Evolutionary conservation across 2,329 filamentous ascomycete species (phyloP), one percentile per base, ranked within the genome.

Genomic region (Grosmannia clavigera): DNA sequence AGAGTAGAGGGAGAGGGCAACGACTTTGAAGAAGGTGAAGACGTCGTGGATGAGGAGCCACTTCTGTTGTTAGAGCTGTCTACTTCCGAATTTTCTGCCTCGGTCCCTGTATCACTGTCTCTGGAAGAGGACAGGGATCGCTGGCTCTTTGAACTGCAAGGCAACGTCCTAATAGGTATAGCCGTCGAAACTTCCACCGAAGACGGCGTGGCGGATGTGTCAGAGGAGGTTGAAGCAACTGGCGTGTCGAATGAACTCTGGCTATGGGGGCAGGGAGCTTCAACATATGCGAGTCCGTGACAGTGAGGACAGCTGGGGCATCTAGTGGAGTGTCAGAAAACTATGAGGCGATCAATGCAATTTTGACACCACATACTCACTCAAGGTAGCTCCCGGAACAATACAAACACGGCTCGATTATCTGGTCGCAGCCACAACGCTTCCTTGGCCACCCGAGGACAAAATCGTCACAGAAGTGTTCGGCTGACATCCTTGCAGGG

Each of bases 311-410:
- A 64, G 6, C 56, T 58, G 2, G 59, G 59, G 46, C 63, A 63
- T 16, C 59, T 61, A 12, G 19, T 12, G 2, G 43, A 2, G 43
- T 27, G 19, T 40, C 16, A 53, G 57, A 12, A 25, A 29, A 3
- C 7, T 5, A 38, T 3, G 9, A 22, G 57, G 19, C 27, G 7
- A 22, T 25, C 31, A 55, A 5, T 14, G 31, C 51, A 35, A 22
- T 25, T 25, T 12, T 1, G 19, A 12, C 10, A 5, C 33, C n/a
- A 6, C 3, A 14, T 11, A 61, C 64, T 48, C 31, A 65, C 64
- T 58, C 61, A 6, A 55, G 54, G 14, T 60, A 65, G 58, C 64
- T 65, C 14, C 64, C 64, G 16, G 61, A 61, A 58, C 64, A 65
- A 52, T 62, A 51, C 1, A 57, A 33, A 53, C 64, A 65, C 1